Percentiles rank a stretch among this genome's conserved stretches.
Evolutionary conservation across 805 yeast genomes (phyloP).

Genomic region (Metschnikowia arizonensis): DNA sequence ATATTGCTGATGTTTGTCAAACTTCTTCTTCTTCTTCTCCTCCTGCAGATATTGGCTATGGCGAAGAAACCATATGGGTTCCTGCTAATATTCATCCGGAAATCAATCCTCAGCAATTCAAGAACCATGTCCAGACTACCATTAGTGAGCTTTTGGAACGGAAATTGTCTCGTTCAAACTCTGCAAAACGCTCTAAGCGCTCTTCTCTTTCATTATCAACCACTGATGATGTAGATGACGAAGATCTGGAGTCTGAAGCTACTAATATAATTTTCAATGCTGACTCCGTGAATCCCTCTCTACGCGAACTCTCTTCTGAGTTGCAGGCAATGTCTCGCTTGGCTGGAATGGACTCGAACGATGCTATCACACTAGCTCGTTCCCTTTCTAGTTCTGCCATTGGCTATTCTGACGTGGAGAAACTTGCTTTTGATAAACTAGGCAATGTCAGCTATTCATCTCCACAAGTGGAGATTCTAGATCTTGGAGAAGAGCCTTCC

Average conservation of each 20-base stretch:
- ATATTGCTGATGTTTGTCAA: not conserved
- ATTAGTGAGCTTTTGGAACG: slow-evolving; percentile 49
- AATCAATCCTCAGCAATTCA: slow-evolving; percentile 85
- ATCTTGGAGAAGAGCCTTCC: slow-evolving; percentile 18
- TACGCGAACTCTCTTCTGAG: slow-evolving; percentile 70
- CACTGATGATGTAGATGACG: slow-evolving; percentile 10
- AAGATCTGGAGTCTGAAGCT: not conserved
- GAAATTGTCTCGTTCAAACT: slow-evolving; percentile 17
- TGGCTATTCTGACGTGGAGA: slow-evolving; percentile 52
- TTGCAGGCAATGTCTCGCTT: slow-evolving; percentile 66
- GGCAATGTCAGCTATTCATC: slow-evolving; percentile 16
- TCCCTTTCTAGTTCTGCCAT: slow-evolving; percentile 69
- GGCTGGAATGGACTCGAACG: slow-evolving; percentile 75
- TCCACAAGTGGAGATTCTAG: slow-evolving; percentile 14
- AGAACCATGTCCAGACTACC: slow-evolving; percentile 59
- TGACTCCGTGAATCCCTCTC: slow-evolving; percentile 48
- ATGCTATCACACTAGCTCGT: slow-evolving; percentile 79
- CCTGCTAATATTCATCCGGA: slow-evolving; percentile 94
- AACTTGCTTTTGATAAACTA: slow-evolving; percentile 36
- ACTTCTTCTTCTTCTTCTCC: slow-evolving; percentile 4
- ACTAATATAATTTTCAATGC: slow-evolving; percentile 1
- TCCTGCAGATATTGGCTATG: slow-evolving; percentile 5
- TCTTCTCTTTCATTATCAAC: slow-evolving; percentile 16
- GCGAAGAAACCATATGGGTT: slow-evolving; percentile 71
- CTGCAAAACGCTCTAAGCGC: slow-evolving; percentile 16